Evolutionary conservation across 2,329 filamentous ascomycete species (phyloP).

Genomic region (Curvularia hawaiiensis): DNA sequence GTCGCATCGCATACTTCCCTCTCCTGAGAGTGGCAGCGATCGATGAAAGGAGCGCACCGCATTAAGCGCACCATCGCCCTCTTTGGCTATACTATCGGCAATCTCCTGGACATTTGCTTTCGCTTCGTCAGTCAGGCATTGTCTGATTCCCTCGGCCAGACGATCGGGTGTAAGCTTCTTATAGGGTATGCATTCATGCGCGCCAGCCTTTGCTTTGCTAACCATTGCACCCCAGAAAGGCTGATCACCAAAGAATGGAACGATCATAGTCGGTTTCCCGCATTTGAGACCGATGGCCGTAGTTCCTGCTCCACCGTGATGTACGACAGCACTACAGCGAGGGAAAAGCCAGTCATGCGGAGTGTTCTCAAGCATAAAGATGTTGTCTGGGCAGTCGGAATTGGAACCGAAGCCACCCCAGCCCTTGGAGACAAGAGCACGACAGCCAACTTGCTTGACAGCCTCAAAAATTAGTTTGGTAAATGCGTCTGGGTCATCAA

Average conservation of each 20-base stretch:
- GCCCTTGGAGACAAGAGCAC: slow-evolving; percentile 74
- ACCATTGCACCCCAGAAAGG: slow-evolving; percentile 79
- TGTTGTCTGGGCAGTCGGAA: slow-evolving; percentile 57
- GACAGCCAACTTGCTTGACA: slow-evolving; percentile 67
- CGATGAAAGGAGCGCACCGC: slow-evolving; percentile 71
- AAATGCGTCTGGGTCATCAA: slow-evolving; percentile 71
- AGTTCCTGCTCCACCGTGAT: slow-evolving; percentile 79
- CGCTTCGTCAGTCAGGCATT: slow-evolving; percentile 67
- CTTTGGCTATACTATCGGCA: slow-evolving; percentile 64
- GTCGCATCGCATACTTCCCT: slow-evolving; percentile 64
- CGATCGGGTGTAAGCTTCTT: slow-evolving; percentile 68
- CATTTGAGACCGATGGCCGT: slow-evolving; percentile 75
- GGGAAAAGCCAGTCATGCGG: slow-evolving; percentile 82
- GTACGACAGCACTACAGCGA: slow-evolving; percentile 67
- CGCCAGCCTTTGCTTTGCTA: slow-evolving; percentile 66
- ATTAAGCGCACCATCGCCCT: slow-evolving; percentile 71
- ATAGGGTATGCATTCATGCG: slow-evolving; percentile 67
- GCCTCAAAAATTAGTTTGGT: slow-evolving; percentile 75
- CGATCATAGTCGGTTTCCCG: slow-evolving; percentile 74
- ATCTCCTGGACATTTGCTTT: slow-evolving; percentile 63
- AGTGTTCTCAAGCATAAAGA: slow-evolving; percentile 75
- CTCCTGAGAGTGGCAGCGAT: slow-evolving; percentile 57
- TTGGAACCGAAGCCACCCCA: slow-evolving; percentile 73
- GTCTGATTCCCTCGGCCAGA: slow-evolving; percentile 72
- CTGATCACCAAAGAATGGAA: slow-evolving; percentile 82